phyloP scores from a whole-genome alignment of 192 early-diverging fungal species.

The Coemansia sp. region DNA sequence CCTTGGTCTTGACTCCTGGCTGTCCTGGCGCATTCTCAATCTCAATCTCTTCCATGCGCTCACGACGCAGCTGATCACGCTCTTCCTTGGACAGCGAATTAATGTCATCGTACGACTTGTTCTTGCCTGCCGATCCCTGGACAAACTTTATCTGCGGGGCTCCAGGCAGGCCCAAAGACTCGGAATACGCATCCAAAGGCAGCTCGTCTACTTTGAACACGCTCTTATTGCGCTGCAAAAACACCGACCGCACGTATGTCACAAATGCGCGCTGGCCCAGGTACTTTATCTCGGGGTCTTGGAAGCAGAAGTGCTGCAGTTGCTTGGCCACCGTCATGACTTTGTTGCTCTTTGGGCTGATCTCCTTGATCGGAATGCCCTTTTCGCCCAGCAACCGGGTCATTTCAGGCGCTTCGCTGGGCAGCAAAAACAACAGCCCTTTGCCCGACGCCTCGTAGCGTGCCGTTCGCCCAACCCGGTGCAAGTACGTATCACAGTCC shows the following conservation, averaged over 20 bases:
- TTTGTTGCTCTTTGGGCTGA: slow-evolving; percentile 83
- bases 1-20: slow-evolving; percentile 63
- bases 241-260: slow-evolving; percentile 90
- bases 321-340: slow-evolving; percentile 76
- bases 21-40: slow-evolving; percentile 20
- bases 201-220: slow-evolving; percentile 86
- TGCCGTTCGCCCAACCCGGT: slow-evolving; percentile 97
- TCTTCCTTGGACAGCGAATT: slow-evolving; percentile 51
- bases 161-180: slow-evolving; percentile 89
- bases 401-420: slow-evolving; percentile 88
- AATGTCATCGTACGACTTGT: slow-evolving; percentile 62
- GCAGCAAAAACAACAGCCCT: slow-evolving; percentile 82
- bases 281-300: slow-evolving; percentile 95
- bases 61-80: slow-evolving; percentile 27
- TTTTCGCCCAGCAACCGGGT: slow-evolving; percentile 63
- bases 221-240: slow-evolving; percentile 86
- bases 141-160: slow-evolving; percentile 94
- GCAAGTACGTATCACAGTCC: slow-evolving; percentile 94
- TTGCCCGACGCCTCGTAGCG: slow-evolving; percentile 88
- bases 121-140: slow-evolving; percentile 63
- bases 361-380: slow-evolving; percentile 87
- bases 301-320: slow-evolving; percentile 87
- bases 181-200: slow-evolving; percentile 85
- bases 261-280: slow-evolving; percentile 96
- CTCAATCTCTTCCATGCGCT: slow-evolving; percentile 28